Evolutionary conservation across 495 filamentous ascomycete genomes (phyloP).

Genomic region (Annulohypoxylon maeteangense): DNA sequence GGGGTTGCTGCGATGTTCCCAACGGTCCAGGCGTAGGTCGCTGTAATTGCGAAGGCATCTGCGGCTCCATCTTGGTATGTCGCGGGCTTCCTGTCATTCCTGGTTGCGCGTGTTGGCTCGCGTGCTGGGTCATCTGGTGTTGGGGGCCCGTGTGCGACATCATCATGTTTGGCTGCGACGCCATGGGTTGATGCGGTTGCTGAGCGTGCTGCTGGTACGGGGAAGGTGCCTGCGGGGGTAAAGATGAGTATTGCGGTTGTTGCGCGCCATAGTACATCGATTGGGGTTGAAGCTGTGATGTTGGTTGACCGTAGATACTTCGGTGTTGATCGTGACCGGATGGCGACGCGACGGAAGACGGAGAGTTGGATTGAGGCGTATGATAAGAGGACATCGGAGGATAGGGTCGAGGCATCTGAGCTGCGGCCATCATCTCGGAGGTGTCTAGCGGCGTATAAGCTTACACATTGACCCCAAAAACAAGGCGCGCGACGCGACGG

Average conservation of each 20-base stretch:
- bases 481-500: conserved; percentile 30
- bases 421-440: conserved; percentile 92
- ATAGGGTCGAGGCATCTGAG: conserved; percentile 86
- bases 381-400: conserved; percentile 95
- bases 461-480: conserved; percentile 5
- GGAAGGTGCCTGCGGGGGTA: conserved; percentile 72
- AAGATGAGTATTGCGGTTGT: conserved; percentile 73
- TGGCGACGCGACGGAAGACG: conserved; percentile 92
- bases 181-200: conserved; percentile 73
- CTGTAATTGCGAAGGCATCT: conserved; percentile 66
- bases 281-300: conserved; percentile 82
- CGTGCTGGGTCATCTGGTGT: conserved; percentile 60
- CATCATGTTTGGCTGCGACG: conserved; percentile 65
- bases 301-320: conserved; percentile 81
- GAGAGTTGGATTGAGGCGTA: conserved; percentile 94
- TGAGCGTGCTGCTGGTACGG: conserved; percentile 80
- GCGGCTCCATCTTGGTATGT: conserved; percentile 68
- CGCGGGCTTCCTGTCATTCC: conserved; percentile 71
- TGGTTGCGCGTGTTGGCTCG: conserved; percentile 58
- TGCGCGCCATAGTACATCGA: conserved; percentile 72
- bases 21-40: conserved; percentile 67
- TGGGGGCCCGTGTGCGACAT: conserved; percentile 66
- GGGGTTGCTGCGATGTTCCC: conserved; percentile 55
- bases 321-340: conserved; percentile 90
- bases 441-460: conserved; percentile 68